A percentile compares a stretch with the other conserved stretches of the same genome.
Conservation (phyloP, 2,329 filamentous ascomycete species). For the Paecilomyces fulvus region DNA sequence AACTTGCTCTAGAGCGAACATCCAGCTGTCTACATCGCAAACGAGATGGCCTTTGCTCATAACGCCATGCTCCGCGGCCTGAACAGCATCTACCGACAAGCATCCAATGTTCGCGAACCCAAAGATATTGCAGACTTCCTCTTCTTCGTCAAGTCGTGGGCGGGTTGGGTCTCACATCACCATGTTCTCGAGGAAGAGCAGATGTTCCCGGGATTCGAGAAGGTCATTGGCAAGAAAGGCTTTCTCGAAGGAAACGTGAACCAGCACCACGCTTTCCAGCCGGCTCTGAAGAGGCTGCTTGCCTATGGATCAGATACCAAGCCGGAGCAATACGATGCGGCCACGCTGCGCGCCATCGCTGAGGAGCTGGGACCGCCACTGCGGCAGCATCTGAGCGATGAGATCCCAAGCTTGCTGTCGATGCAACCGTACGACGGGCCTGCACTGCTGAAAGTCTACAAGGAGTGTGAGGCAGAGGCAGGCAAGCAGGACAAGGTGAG, state of each 20-base stretch:
- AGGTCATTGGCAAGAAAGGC: neutral
- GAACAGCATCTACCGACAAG: conserved; percentile 2
- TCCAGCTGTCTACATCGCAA: conserved; percentile 1
- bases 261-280: conserved; percentile 2
- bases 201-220: conserved; percentile 1
- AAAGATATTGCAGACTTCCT: neutral
- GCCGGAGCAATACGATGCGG: neutral
- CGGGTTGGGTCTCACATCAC: neutral
- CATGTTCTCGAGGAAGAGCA: conserved; percentile 1
- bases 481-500: conserved; percentile 1
- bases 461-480: conserved; percentile 1
- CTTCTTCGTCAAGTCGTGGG: neutral
- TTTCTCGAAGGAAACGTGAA: conserved; percentile 1
- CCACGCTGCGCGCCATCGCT: neutral
- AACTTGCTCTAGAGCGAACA: neutral
- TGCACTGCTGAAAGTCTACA: neutral
- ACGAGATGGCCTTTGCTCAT: conserved; percentile 1
- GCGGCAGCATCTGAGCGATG: neutral
- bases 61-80: conserved; percentile 3
- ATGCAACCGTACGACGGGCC: neutral
- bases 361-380: neutral
- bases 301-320: neutral
- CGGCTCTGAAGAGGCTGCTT: neutral
- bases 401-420: neutral
- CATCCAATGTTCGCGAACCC: neutral